These are phyloP conservation scores for Laburnicola sp. DNA, from an alignment of 2,329 filamentous ascomycete species.

Conservation along the genomic window DNA sequence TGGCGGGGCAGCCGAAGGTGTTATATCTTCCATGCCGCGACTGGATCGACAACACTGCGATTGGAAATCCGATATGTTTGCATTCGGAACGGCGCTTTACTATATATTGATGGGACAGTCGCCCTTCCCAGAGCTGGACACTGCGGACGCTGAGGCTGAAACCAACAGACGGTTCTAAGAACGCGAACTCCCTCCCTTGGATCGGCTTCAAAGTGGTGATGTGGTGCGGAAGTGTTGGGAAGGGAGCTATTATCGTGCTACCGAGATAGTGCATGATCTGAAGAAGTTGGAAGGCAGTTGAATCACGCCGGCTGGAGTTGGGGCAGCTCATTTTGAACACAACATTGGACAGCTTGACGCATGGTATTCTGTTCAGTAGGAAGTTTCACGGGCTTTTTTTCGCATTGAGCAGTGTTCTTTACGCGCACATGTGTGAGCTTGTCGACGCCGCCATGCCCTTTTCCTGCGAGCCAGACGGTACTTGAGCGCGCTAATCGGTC, in stretches of 20 bases:
- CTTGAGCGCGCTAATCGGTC: too few relatives aligned
- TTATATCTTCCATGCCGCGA: conserved; percentile 23
- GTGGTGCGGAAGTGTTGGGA: conserved; percentile 8
- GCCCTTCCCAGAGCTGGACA: conserved; percentile 5
- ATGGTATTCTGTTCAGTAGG: neutral
- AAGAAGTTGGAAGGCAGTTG: too few relatives aligned
- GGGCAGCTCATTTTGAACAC: neutral
- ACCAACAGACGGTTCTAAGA: neutral
- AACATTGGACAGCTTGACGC: neutral
- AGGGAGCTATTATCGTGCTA: neutral
- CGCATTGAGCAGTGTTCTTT: too few relatives aligned
- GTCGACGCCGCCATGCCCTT: too few relatives aligned
- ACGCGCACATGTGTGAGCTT: too few relatives aligned
- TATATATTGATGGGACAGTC: conserved; percentile 16
- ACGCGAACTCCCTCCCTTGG: too few relatives aligned
- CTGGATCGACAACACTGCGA: conserved; percentile 1
- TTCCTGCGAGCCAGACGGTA: too few relatives aligned
- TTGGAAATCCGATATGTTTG: conserved; percentile 24
- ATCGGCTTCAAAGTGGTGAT: neutral
- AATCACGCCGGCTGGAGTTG: neutral
- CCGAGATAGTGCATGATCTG: neutral
- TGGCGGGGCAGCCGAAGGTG: conserved; percentile 19
- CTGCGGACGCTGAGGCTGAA: conserved; percentile 2
- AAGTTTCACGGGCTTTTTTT: neutral
- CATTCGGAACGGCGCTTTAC: conserved; percentile 24